Base-by-base conservation (phyloP, 345 rosid species). In the Cardiospermum halicacabum region DNA sequence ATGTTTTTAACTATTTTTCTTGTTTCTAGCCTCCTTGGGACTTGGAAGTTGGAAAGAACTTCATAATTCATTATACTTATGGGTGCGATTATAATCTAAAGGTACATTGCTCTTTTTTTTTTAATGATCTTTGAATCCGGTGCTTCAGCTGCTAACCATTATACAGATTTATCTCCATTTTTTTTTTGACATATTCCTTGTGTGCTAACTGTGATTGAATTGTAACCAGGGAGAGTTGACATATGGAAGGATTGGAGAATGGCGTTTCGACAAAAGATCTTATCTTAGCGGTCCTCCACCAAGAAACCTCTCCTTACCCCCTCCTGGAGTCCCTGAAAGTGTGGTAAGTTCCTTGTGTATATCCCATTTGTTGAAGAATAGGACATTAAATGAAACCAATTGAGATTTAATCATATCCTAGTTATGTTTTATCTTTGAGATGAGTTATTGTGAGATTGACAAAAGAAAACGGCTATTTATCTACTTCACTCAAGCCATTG, bases 221-320 rank as follows among this genome's bases (percentile, higher is more conserved):
- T 64, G 49, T 36, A 5, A 56, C 42, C 60, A 88, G 94, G 94
- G 91, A 62, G 64, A 81, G 72, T 65, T 85, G 70, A 88, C 85
- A 7, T 84, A 85, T 59, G 96, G 96, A 40, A 79, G 76, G 74
- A 80, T 85, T 31, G 96, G 96, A 68, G 91, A 85, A 64, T 88
- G 96, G 96, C 82, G 81, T 39, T 88, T 88, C 43, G 89, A 88
- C 73, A 88, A 88, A 85, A 82, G 96, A 75, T 77, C 87, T 7
- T 76, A 78, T 79, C 85, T 85, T 15, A 72, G 71, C 7, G 83
- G 88, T 56, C 89, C 91, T 60, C 91, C 85, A 1, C 91, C 96
- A 39, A 84, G 65, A 79, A 88, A 88, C 60, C 82, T 85, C 59
- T 57, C 91, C 37, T 75, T 85, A 65, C 96, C 96, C 56, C 96